Percentiles rank a stretch among this genome's conserved stretches.
These are phyloP conservation scores for grape (Vitis vinifera) DNA, from an alignment of 164 flowering plant genomes.

Conservation along the genomic window DNA sequence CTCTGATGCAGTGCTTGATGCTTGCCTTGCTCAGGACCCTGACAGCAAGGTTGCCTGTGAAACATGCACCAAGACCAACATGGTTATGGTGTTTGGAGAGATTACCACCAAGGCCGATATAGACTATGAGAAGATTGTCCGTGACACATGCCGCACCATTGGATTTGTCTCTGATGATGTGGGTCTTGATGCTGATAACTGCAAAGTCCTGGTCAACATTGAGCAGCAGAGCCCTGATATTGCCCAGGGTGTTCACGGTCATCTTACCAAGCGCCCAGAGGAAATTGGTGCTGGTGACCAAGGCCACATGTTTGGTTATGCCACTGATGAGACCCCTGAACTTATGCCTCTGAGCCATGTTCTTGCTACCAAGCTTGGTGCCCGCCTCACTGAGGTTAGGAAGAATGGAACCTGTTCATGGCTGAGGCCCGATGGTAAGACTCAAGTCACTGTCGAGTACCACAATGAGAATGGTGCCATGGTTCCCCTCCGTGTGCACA, in stretches of 20 bases:
- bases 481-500: conserved; percentile 84
- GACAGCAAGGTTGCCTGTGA: conserved; percentile 90
- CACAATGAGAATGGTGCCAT: conserved; percentile 70
- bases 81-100: conserved; percentile 90
- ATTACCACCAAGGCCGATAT: conserved; percentile 75
- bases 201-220: conserved; percentile 82
- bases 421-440: conserved; percentile 82
- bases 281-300: conserved; percentile 90
- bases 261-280: conserved; percentile 81
- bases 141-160: conserved; percentile 72
- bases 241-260: conserved; percentile 92
- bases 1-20: conserved; percentile 85
- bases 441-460: conserved; percentile 81
- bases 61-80: conserved; percentile 88
- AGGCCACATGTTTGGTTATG: conserved; percentile 89
- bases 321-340: conserved; percentile 85
- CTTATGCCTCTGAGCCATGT: conserved; percentile 78
- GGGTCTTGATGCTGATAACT: conserved; percentile 81
- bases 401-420: conserved; percentile 75
- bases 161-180: conserved; percentile 81
- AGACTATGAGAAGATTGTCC: conserved; percentile 83
- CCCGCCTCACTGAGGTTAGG: conserved; percentile 70
- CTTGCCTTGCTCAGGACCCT: conserved; percentile 79
- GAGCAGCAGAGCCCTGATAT: conserved; percentile 89
- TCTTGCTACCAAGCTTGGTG: conserved; percentile 80